Evolutionary conservation across 257 asterid species (phyloP).

Genomic region (Nemophila menziesii): DNA sequence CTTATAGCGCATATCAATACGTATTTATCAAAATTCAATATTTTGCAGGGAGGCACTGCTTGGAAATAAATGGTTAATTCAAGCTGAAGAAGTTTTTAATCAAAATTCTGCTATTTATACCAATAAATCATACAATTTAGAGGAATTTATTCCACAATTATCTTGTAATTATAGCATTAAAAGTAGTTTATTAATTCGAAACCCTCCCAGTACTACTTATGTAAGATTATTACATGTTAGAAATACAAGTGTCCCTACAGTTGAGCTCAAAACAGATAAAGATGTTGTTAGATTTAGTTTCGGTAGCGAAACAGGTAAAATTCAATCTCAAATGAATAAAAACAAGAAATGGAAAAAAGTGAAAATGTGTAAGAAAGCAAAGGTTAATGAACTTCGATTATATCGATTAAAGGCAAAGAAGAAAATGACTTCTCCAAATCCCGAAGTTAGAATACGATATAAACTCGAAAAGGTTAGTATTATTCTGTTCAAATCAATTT

Average conservation of each 20-base stretch:
- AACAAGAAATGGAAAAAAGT: constrained; percentile 18
- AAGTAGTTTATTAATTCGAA: not conserved
- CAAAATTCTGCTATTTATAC: not conserved
- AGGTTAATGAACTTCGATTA: constrained; percentile 78
- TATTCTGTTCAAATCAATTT: not conserved
- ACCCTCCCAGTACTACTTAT: constrained; percentile 15
- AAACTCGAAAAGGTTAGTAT: constrained; percentile 76
- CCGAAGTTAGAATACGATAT: constrained; percentile 88
- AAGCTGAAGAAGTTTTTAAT: not conserved
- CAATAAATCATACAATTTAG: not conserved
- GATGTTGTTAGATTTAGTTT: constrained; percentile 62
- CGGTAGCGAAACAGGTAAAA: constrained; percentile 22
- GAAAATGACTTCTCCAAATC: constrained; percentile 92
- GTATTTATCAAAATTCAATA: too few species aligned
- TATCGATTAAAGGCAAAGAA: constrained; percentile 86
- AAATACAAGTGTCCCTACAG: constrained; percentile 25
- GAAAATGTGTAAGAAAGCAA: constrained; percentile 52
- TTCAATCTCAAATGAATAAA: constrained; percentile 21
- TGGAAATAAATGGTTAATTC: not conserved
- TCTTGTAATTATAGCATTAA: not conserved
- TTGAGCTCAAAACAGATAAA: constrained; percentile 52
- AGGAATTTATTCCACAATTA: not conserved
- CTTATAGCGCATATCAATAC: too few species aligned
- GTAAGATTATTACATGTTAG: constrained; percentile 25
- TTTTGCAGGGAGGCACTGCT: not conserved